Evolutionary conservation across 768 basidiomycete species (phyloP), one percentile per base, ranked within the genome.

Genomic region (Lactifluus pinguis): DNA sequence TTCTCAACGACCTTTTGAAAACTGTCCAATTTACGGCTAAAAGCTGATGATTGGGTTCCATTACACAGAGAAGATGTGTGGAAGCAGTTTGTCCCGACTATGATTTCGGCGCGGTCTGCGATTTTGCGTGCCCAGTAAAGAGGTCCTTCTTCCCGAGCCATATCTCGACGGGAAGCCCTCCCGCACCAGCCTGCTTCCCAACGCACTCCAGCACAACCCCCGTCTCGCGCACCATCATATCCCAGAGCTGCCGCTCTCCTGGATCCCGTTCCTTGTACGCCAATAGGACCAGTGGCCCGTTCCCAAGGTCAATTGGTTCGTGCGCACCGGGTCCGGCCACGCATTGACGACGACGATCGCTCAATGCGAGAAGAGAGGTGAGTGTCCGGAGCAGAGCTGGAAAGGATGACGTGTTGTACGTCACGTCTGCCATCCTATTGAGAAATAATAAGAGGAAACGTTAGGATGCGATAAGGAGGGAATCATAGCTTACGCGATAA

Each of bases 331-430:
- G 36, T 42, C 14, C 25, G 13, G 14, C 25, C 25, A 25, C 39
- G 15, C 45, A 14, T 15, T 32, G 15, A 10, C 32, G 49, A 2
- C 14, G 34, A 25, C 19, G 5, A 6, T 49, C n/a, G 30, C 48
- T 51, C 38, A 66, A 47, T 3, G 73, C 70, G 25, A 84, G 66
- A 5, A 94, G 75, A 2, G 72, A 69, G 5, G 75, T 72, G 25
- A 95, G 73, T 0, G 91, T 93, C n/a, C 74, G 73, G 17, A 92
- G 72, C 44, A 95, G 81, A 0, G 87, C 77, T 2, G 88, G 82
- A 71, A 95, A 97, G 1, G 91, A 87, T 1, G 84, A 75, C 0
- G 89, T 91, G 73, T 95, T 95, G 75, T 95, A 95, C 1, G 92
- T 87, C 8, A 95, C 90, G 67, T 97, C 94, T 13, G 92, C 89